A percentile compares a stretch with the other conserved stretches of the same genome.
Conservation (phyloP, 257 asterid species). For the Ilex asprella region DNA sequence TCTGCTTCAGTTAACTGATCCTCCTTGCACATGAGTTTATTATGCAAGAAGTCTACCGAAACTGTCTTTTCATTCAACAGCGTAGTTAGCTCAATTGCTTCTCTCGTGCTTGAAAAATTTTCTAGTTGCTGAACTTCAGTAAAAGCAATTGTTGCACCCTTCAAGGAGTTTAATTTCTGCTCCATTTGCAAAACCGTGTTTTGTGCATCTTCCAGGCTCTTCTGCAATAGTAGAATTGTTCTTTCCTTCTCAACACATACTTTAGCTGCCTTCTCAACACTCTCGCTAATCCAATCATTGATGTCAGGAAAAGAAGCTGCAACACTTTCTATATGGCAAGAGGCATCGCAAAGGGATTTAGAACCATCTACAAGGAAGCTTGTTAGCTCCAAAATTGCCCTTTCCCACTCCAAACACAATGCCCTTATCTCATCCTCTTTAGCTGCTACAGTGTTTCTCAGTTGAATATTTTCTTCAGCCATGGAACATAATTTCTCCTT, state of each 20-base stretch:
- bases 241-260: slow-evolving; percentile 66
- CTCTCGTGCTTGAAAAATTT: slow-evolving; percentile 20
- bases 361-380: slow-evolving; percentile 73
- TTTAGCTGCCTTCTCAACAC: slow-evolving; percentile 67
- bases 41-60: slow-evolving; percentile 16
- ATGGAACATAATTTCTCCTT: slow-evolving; percentile 42
- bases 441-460: slow-evolving; percentile 43
- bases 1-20: slow-evolving; percentile 21
- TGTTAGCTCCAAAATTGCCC: slow-evolving; percentile 79
- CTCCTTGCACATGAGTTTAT: slow-evolving; percentile 14
- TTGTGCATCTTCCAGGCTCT: slow-evolving; percentile 75
- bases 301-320: slow-evolving; percentile 54
- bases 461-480: slow-evolving; percentile 54
- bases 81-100: slow-evolving; percentile 29
- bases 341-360: slow-evolving; percentile 62
- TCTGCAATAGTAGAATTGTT: slow-evolving; percentile 51
- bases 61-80: slow-evolving; percentile 21
- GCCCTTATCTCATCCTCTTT: slow-evolving; percentile 56
- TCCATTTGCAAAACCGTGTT: slow-evolving; percentile 57
- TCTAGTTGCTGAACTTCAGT: slow-evolving; percentile 52
- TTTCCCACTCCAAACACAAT: slow-evolving; percentile 69
- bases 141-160: slow-evolving; percentile 61
- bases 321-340: slow-evolving; percentile 59
- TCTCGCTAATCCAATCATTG: slow-evolving; percentile 57
- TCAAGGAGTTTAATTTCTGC: slow-evolving; percentile 56